These are phyloP conservation scores for Penicillium aurantiogriseum DNA, from an alignment of 2,329 filamentous ascomycete genomes.

Conservation along the genomic window DNA sequence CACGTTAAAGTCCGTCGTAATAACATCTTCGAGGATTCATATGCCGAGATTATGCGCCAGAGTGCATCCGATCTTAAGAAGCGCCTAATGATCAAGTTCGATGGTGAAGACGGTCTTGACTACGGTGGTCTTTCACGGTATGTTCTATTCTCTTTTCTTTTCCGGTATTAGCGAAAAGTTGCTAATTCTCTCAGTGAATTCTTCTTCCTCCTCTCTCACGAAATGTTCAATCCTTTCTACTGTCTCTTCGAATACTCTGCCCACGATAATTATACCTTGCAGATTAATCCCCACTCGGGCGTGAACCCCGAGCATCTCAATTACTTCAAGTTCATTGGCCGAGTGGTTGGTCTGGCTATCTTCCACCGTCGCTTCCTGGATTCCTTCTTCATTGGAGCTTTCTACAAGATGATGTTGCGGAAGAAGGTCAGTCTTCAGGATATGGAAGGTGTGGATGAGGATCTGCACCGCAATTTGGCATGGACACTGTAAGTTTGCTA, in stretches of 20 bases:
- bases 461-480: slow-evolving; percentile 92
- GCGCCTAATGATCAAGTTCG: slow-evolving; percentile 98
- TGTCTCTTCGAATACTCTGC: slow-evolving; percentile 99
- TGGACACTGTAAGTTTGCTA: slow-evolving; percentile 72
- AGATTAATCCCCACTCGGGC: slow-evolving; percentile 98
- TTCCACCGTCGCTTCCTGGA: slow-evolving; percentile 98
- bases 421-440: slow-evolving; percentile 90
- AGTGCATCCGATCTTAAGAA: slow-evolving; percentile 96
- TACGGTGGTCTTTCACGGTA: slow-evolving; percentile 90
- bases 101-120: slow-evolving; percentile 95
- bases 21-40: slow-evolving; percentile 98
- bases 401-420: slow-evolving; percentile 98
- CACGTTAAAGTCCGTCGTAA: slow-evolving; percentile 96
- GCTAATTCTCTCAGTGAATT: slow-evolving; percentile 68
- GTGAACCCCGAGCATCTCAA: slow-evolving; percentile 99
- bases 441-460: slow-evolving; percentile 98
- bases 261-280: slow-evolving; percentile 99
- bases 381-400: slow-evolving; percentile 97
- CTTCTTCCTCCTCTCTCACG: slow-evolving; percentile 97
- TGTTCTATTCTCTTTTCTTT: slow-evolving; percentile 19
- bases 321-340: slow-evolving; percentile 99
- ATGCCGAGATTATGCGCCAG: slow-evolving; percentile 96
- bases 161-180: background rate
- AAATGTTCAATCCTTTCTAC: slow-evolving; percentile 99
- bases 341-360: slow-evolving; percentile 93